Evolutionary conservation across 495 filamentous ascomycete species (phyloP).

Genomic region (Podospora pseudopauciseta): DNA sequence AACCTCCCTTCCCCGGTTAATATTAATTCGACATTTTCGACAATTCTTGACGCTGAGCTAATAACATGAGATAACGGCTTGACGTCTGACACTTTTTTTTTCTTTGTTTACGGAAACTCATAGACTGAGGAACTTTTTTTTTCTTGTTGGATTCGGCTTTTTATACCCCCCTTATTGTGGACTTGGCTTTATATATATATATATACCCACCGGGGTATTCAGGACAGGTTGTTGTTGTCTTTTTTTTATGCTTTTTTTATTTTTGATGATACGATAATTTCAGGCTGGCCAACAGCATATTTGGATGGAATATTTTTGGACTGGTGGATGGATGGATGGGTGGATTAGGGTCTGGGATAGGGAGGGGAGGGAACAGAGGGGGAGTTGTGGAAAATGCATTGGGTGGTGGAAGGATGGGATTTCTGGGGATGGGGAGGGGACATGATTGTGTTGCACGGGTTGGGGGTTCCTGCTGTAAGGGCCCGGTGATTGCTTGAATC

Average conservation of each 20-base stretch:
- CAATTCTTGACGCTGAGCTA: constrained; percentile 1
- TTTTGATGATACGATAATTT: neutral
- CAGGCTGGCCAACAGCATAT: neutral
- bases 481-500: too few species aligned
- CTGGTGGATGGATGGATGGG: neutral
- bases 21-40: neutral
- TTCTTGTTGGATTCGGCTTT: neutral
- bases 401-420: neutral
- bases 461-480: too few species aligned
- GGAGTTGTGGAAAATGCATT: neutral
- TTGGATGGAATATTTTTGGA: neutral
- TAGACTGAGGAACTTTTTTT: constrained; percentile 13
- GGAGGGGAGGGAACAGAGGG: neutral
- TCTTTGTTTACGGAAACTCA: constrained; percentile 6
- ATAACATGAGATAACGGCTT: constrained; percentile 12
- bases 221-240: neutral
- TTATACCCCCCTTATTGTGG: neutral
- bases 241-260: neutral
- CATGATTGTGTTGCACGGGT: too few species aligned
- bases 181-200: neutral
- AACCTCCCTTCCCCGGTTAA: neutral
- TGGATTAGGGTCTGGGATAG: neutral
- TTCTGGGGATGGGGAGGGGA: neutral
- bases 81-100: constrained; percentile 6
- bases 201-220: constrained; percentile 15